These are phyloP conservation scores for Lentinula boryana DNA, from an alignment of 768 basidiomycete species.

Conservation along the genomic window DNA sequence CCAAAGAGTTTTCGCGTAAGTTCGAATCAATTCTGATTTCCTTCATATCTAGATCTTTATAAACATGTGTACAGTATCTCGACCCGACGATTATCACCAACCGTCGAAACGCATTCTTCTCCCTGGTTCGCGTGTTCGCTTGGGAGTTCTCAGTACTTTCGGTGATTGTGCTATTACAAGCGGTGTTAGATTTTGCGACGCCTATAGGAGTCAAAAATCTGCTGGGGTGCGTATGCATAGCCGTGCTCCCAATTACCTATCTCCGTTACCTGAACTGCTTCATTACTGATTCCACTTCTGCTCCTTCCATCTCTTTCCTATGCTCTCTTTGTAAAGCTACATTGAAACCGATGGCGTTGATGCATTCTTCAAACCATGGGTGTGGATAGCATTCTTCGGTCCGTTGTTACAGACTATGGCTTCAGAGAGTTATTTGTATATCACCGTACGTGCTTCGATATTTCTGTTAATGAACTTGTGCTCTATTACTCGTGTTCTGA, in stretches of 20 bases:
- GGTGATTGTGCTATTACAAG: slow-evolving; percentile 18
- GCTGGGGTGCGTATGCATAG: slow-evolving; percentile 22
- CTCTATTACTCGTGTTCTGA: not conserved
- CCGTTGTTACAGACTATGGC: slow-evolving; percentile 35
- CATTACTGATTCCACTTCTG: not conserved
- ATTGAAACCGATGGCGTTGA: slow-evolving; percentile 48
- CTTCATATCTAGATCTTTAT: not conserved
- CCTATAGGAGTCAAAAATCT: slow-evolving; percentile 36
- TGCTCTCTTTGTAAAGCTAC: slow-evolving; percentile 30
- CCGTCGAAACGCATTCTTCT: slow-evolving; percentile 38
- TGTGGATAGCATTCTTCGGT: slow-evolving; percentile 56
- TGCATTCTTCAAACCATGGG: slow-evolving; percentile 54
- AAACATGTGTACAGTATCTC: slow-evolving; percentile 18
- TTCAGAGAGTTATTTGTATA: slow-evolving; percentile 50
- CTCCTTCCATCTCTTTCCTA: not conserved
- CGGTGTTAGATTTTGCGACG: slow-evolving; percentile 22
- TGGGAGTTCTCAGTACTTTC: slow-evolving; percentile 24
- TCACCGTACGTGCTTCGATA: slow-evolving; percentile 31
- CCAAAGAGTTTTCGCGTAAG: slow-evolving; percentile 25
- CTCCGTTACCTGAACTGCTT: not conserved
- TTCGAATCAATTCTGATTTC: not conserved
- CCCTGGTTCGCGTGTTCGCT: slow-evolving; percentile 33
- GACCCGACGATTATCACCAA: slow-evolving; percentile 34
- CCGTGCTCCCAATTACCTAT: not conserved
- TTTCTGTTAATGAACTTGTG: not conserved